phyloP scores from a whole-genome alignment of 176 grass and related monocot genomes.

The Oryza glaberrima region DNA sequence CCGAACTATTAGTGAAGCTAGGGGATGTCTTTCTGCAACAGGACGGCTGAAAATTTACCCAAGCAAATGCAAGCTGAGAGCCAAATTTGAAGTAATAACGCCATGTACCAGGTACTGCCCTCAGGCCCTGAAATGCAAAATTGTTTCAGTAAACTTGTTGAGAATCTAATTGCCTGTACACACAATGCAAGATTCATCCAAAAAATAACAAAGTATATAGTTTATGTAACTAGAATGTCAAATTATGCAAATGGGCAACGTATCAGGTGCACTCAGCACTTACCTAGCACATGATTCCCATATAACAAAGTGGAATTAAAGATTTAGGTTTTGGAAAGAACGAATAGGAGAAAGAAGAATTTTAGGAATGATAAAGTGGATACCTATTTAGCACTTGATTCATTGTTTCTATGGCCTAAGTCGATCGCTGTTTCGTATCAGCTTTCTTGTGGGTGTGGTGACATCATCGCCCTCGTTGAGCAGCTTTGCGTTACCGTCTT shows the following conservation, averaged over 20 bases:
- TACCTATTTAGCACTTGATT: no score
- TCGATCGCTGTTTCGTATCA: no score
- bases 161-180: slow-evolving; percentile 1
- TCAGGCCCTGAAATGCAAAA: slow-evolving; percentile 56
- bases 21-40: not conserved
- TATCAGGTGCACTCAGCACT: not conserved
- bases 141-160: not conserved
- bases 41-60: not conserved
- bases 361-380: no score
- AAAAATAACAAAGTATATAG: not conserved
- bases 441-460: no score
- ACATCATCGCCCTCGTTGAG: no score
- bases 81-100: not conserved
- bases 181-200: not conserved
- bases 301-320: no score
- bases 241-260: not conserved
- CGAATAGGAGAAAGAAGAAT: no score
- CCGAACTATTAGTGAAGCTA: not conserved
- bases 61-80: not conserved
- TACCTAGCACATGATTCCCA: slow-evolving; percentile 36
- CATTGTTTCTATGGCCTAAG: no score
- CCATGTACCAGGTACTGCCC: not conserved
- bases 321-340: no score
- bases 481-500: no score
- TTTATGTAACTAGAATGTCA: not conserved